Evolutionary conservation across 371 early-diverging fungal genomes (phyloP), one percentile per base, ranked within the genome.

Genomic region (Paraphysoderma sedebokerense): DNA sequence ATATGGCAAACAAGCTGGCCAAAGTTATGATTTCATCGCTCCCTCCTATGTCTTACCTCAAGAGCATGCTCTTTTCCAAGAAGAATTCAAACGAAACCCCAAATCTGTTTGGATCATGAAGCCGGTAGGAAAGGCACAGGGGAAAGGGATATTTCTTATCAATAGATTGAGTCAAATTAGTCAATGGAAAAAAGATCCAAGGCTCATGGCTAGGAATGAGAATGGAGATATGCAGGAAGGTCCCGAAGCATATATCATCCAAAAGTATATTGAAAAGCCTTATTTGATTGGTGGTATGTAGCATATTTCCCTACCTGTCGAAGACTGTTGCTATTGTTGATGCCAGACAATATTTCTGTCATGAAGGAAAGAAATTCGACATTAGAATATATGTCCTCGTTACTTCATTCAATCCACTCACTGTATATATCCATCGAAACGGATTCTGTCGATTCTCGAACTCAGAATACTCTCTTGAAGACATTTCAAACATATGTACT

Each of bases 201-300:
- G 58, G 35, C 26, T 61, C 17, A 33, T n/a, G 38, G 44, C 31
- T 15, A 22, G 54, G 9, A 44, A 45, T 13, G 46, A 47, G 37
- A 48, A 57, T 19, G 54, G 22, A 31, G 23, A 42, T 12, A 57
- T 47, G 13, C 47, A 27, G 22, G 62, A 66, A n/a, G 58, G 51
- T n/a, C 68, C 68, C 11, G 74, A 74, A 50, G 66, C 72, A n/a
- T 74, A 72, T 49, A 68, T 74, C 47, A 70, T 74, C n/a, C 74
- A 74, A 52, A 20, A 62, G 46, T 74, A 74, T 46, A 70, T 74
- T 48, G 70, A 67, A 44, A 70, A 68, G 50, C 74, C 74, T 24
- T 66, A 67, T 33, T 33, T 74, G 38, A 70, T 74, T 49, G 74
- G 74, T 15, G 68, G 67, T 67, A 35, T 46, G 51, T 32, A 1